phyloP scores from a whole-genome alignment of 768 basidiomycete genomes.

The Leucocoprinus leucothites region DNA sequence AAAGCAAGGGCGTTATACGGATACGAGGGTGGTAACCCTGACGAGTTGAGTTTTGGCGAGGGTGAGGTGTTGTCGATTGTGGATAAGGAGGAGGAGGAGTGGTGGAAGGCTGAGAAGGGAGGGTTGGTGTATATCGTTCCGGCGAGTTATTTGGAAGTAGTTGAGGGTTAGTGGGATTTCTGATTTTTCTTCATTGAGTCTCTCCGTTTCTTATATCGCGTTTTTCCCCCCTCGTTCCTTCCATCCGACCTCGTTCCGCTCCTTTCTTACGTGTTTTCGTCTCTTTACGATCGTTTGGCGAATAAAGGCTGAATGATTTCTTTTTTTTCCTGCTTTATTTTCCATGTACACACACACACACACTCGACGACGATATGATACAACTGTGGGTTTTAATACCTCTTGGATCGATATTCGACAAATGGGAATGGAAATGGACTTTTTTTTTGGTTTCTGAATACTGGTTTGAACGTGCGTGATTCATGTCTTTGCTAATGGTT shows the following conservation, averaged over 20 bases:
- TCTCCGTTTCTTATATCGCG: slow-evolving; percentile 39
- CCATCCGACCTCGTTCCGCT: not conserved
- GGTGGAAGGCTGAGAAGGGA: slow-evolving; percentile 94
- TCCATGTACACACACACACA: slow-evolving; percentile 37
- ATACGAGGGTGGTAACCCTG: slow-evolving; percentile 65
- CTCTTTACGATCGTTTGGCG: slow-evolving; percentile 19
- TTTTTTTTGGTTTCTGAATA: too few species aligned
- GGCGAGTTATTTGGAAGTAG: slow-evolving; percentile 82
- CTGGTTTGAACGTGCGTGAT: too few species aligned
- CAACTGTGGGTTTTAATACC: too few species aligned
- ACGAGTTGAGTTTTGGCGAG: slow-evolving; percentile 85
- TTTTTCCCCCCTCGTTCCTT: too few species aligned
- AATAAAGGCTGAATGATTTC: slow-evolving; percentile 79
- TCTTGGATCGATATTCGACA: not conserved
- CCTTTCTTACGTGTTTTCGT: slow-evolving; percentile 8
- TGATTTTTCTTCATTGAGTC: slow-evolving; percentile 43
- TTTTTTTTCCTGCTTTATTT: slow-evolving; percentile 56
- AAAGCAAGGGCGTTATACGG: slow-evolving; percentile 79
- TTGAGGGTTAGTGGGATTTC: slow-evolving; percentile 79
- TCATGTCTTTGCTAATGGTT: too few species aligned
- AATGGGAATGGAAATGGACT: not conserved
- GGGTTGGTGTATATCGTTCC: slow-evolving; percentile 90
- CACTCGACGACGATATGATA: slow-evolving; percentile 24
- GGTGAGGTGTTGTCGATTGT: slow-evolving; percentile 78
- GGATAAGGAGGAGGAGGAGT: slow-evolving; percentile 80